phyloP scores from a whole-genome alignment of 2,329 filamentous ascomycete species.

The Sarocladium strictum region DNA sequence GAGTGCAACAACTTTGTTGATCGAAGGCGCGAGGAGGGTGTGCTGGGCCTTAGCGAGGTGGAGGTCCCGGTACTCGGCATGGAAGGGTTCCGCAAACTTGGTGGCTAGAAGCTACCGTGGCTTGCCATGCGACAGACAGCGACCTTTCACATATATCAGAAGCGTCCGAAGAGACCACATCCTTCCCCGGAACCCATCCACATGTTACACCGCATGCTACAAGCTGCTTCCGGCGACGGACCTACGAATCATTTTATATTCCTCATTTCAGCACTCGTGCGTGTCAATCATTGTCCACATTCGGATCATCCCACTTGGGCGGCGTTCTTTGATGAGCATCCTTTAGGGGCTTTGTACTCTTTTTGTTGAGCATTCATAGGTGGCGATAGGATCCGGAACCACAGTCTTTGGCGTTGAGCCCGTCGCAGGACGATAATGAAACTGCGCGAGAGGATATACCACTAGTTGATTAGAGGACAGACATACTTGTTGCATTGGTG shows the following conservation, averaged over 20 bases:
- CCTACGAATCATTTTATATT: background rate
- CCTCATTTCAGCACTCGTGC: background rate
- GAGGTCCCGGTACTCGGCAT: constrained; percentile 45
- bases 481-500: background rate
- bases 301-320: background rate
- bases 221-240: background rate
- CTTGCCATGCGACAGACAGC: background rate
- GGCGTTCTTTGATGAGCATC: background rate
- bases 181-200: background rate
- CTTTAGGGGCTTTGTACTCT: no score
- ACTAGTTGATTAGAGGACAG: background rate
- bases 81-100: constrained; percentile 34
- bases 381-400: no score
- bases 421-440: background rate
- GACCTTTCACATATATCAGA: background rate
- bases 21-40: constrained; percentile 66
- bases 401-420: no score
- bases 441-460: background rate
- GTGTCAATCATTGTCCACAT: background rate
- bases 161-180: no score
- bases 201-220: background rate
- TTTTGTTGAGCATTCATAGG: background rate
- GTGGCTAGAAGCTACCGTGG: constrained; percentile 18
- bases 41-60: constrained; percentile 58
- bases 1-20: constrained; percentile 82